Evolutionary conservation across 129 eudicot species (phyloP).

Genomic region (Cynara cardunculus): DNA sequence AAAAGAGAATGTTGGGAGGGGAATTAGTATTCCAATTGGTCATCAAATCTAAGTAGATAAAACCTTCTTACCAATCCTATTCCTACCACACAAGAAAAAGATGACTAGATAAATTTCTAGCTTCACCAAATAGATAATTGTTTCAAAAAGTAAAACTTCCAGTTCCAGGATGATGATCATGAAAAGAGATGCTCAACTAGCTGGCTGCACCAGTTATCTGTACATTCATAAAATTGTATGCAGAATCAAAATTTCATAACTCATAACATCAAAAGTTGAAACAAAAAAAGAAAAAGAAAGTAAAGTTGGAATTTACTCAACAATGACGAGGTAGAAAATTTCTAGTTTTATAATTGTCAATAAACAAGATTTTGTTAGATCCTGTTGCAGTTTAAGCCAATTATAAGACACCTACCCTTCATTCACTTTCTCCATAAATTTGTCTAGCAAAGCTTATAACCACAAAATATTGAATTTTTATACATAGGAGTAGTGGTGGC

Average conservation of each 20-base stretch:
- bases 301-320: background rate
- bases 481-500: slow-evolving; percentile 45
- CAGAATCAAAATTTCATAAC: background rate
- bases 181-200: too few relatives aligned
- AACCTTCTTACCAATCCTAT: too few relatives aligned
- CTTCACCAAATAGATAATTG: too few relatives aligned
- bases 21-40: too few relatives aligned
- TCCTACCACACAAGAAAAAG: too few relatives aligned
- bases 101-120: too few relatives aligned
- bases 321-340: background rate
- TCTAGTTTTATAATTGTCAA: background rate
- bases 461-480: slow-evolving; percentile 13
- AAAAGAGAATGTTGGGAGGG: too few relatives aligned
- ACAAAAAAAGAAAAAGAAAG: background rate
- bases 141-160: too few relatives aligned
- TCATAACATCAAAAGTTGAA: background rate
- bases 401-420: background rate
- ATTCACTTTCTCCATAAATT: background rate
- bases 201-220: too few relatives aligned
- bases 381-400: background rate
- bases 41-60: too few relatives aligned
- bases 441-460: background rate
- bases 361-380: background rate
- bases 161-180: too few relatives aligned
- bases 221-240: background rate